Base-by-base conservation (phyloP, 768 basidiomycete species). In the Termitomyces bulborhizus region DNA sequence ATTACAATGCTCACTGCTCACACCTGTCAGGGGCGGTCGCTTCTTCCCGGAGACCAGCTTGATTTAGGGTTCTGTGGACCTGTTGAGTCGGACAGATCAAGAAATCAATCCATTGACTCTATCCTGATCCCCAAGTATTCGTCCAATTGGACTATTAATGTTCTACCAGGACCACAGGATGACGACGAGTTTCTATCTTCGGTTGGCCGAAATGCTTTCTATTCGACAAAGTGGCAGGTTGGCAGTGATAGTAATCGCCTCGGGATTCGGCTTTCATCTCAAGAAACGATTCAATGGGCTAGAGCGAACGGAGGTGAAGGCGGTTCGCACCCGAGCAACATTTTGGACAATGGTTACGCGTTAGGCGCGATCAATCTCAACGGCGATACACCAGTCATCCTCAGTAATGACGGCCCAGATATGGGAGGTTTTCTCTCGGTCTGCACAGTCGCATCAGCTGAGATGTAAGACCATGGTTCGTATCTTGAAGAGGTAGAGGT, bases 371-470 rank as follows among this genome's bases (percentile, higher is more conserved):
- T 86, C 56, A 85, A 86, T 60, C 55, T 85, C 51, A 88, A 87
- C 59, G 85, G 85, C 1, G 85, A 88, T 62, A 85, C 83, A 0
- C 85, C 86, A 0, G 82, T 86, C 2, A 78, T 86, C n/a, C 67
- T 86, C 49, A 75, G 76, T 4, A 74, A 76, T 27, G 86, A 86
- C 62, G 81, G 80, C 0, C 83, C 83, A 0, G 81, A 82, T 64
- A 82, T 82, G 76, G 83, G 83, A 6, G 84, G 83, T 1, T 83
- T 85, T 51, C 63, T 84, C 12, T 85, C 82, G 60, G 51, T 77
- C 18, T 82, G 79, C 55, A 81, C 83, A 0, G 71, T 84, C 3
- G 74, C 76, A 4, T 70, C 75, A 3, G 73, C 71, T 0, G 82
- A 85, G 16, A 61, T 77, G 83, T 83, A 59, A 51, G 77, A 66